Base-by-base conservation (phyloP, 495 filamentous ascomycete genomes). In the Neurospora sp. region DNA sequence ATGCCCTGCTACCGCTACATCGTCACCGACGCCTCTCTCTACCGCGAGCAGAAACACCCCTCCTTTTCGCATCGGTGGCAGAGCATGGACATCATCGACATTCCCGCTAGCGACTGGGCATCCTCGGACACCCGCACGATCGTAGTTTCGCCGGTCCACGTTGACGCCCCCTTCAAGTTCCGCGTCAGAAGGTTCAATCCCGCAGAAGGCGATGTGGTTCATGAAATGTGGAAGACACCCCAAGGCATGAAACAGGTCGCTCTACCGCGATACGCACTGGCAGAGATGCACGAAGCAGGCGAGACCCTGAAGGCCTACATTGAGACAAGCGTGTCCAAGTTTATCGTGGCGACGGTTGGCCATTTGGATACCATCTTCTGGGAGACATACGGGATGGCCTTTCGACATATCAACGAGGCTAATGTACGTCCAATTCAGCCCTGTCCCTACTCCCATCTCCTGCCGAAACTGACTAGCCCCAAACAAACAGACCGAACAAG, bases 1-100 rank as follows among this genome's bases (percentile, higher is more conserved):
- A 75, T 79, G 75, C 77, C 76, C 27, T 79, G 77, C 71, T 77
- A 75, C 59, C 76, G 77, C 0, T 79, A 77, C 69, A 79, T 79
- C 23, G 71, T 79, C 44, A 79, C 77, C 2, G 77, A 79, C 27
- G 76, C 77, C 1, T 75, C 74, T 7, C 72, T 79, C n/a, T 79
- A 78, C 69, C 73, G 77, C 31, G 77, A 79, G 41, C 77, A 79
- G 44, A 62, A 71, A 11, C 75, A 59, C 1, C 77, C 77, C 2
- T 79, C 70, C 12, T 78, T 73, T 69, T 71, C 72, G 9, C 73
- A 71, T 27, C 73, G 77, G 2, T 79, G 77, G 77, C 76, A 79
- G 69, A 75, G 54, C 48, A 79, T 79, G 77, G 77, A 79, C 41
- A 76, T 79, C 37, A 54, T 79, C 59, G 54, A 79, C 59, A 76